Base-by-base conservation (phyloP, 2,329 filamentous ascomycete species). In the Hypocrella siamensis region DNA sequence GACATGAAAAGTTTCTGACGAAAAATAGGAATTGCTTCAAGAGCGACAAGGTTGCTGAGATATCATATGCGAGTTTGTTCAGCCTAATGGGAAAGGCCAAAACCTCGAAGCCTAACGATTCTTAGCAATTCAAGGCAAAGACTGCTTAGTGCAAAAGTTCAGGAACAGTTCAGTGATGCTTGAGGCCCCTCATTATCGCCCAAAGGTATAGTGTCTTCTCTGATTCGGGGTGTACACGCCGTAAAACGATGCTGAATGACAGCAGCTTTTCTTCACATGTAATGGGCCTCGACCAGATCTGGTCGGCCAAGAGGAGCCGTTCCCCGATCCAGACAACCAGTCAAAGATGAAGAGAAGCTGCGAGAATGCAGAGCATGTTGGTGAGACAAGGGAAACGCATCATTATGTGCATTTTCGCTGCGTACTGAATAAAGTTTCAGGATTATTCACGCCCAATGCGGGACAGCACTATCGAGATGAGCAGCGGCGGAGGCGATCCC, bases 101-200 rank as follows among this genome's bases (percentile, higher is more conserved):
- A 12, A 24, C 12, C 12, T 24, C 21, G 8, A 9, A 14, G 17
- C 14, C 15, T 17, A 26, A 27, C 22, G 26, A 19, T 14, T 21
- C 18, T 10, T 19, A 85, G 80, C 86, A 10, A 88, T 93, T 37
- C 90, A 98, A 60, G 90, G 90, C 28, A 79, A 79, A 40, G 85
- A 93, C 47, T 88, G 83, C 40, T 65, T 96, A 0, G 73, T 94
- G 6, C 81, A 92, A 52, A 94, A 96, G 50, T 98, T 98, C 48
- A 77, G 90, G 22, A 98, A 98, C 59, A 93, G 84, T 25, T 88
- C 84, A 0, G 85, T 98, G 19, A 94, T 96, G 84, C 64, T 88
- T 1, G 86, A 96, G 55, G 70, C 75, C 9, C 64, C 73, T 1
- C 75, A 79, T 32, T 93, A 84, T 46, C 76, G 84, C 1, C 90